Evolutionary conservation across 2,329 filamentous ascomycete species (phyloP).

Genomic region (Thielaviopsis euricoi): DNA sequence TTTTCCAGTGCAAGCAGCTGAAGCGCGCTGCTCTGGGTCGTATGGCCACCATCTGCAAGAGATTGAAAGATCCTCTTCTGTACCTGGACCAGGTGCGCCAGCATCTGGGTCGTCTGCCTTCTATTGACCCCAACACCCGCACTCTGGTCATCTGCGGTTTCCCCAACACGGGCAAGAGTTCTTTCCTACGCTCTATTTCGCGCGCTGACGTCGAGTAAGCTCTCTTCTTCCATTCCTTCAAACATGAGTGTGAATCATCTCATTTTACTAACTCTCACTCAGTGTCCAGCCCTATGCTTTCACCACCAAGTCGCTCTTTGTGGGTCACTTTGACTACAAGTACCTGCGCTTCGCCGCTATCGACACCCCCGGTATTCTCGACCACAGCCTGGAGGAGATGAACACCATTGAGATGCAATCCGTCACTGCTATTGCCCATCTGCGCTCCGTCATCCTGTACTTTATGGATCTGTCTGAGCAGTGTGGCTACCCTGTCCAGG

Average conservation of each 20-base stretch:
- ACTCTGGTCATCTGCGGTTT: constrained; percentile 95
- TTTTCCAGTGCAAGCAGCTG: constrained; percentile 98
- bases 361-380: constrained; percentile 94
- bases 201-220: constrained; percentile 68
- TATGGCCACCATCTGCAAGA: constrained; percentile 94
- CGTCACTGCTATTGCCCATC: constrained; percentile 92
- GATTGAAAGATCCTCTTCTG: constrained; percentile 82
- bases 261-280: background rate
- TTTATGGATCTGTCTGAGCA: constrained; percentile 97
- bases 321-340: constrained; percentile 96
- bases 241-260: background rate
- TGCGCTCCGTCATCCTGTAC: constrained; percentile 87
- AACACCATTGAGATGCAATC: constrained; percentile 94
- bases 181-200: constrained; percentile 82
- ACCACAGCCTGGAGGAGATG: constrained; percentile 97
- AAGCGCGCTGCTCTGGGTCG: constrained; percentile 91
- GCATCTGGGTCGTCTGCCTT: constrained; percentile 88
- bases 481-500: constrained; percentile 82
- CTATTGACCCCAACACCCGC: constrained; percentile 96
- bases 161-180: constrained; percentile 94
- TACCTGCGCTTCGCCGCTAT: constrained; percentile 51
- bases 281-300: constrained; percentile 77
- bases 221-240: background rate
- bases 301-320: constrained; percentile 93
- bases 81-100: constrained; percentile 88